Evolutionary conservation across 2,329 filamentous ascomycete genomes (phyloP).

Genomic region (Venturia pyrina): DNA sequence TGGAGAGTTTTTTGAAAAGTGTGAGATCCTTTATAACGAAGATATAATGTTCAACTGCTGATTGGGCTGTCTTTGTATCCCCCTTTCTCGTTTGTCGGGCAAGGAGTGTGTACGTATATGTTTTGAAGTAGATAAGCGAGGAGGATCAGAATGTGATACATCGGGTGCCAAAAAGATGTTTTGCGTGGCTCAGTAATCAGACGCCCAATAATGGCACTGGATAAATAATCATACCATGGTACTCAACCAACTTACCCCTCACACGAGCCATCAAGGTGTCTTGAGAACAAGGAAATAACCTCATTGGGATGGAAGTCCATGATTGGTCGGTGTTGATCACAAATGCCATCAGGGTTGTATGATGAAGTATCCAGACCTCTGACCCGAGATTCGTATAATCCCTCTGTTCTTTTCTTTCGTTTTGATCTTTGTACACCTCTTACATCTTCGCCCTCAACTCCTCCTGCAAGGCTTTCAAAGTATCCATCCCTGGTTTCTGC

Average conservation of each 20-base stretch:
- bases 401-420: neutral
- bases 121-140: too few species aligned
- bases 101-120: neutral
- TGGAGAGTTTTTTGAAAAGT: too few species aligned
- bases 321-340: neutral
- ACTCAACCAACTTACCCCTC: neutral
- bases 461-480: conserved; percentile 67
- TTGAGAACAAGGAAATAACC: neutral
- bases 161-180: too few species aligned
- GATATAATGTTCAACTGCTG: too few species aligned
- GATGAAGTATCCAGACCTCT: neutral
- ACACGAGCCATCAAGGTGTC: neutral
- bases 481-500: conserved; percentile 66
- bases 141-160: neutral
- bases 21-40: too few species aligned
- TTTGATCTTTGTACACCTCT: neutral
- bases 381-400: too few species aligned
- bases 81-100: neutral
- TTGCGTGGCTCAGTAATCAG: neutral
- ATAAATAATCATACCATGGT: neutral
- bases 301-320: neutral
- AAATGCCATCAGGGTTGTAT: neutral
- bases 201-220: neutral
- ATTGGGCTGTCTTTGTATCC: too few species aligned
- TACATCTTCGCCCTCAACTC: conserved; percentile 87